A percentile compares a stretch with the other conserved stretches of the same genome.
Conservation (phyloP, 139 green algal genomes). For the Coelastrella sp. region DNA sequence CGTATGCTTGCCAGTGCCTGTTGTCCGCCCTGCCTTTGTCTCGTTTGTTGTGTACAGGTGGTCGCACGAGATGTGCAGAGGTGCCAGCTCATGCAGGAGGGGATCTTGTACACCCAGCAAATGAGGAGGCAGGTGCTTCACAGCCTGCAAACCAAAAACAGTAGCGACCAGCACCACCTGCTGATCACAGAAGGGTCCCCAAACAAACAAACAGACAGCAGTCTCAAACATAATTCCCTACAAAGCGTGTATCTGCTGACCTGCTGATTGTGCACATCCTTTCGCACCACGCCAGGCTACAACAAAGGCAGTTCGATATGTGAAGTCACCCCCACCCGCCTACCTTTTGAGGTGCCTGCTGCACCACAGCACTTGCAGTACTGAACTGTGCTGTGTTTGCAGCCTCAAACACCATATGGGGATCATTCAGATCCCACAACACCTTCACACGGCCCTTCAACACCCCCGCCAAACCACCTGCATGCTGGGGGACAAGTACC, state of each 20-base stretch:
- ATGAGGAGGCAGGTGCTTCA: conserved; percentile 19
- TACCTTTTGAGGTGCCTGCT: conserved; percentile 27
- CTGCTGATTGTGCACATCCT: no score
- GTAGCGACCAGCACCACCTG: no score
- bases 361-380: conserved; percentile 31
- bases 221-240: no score
- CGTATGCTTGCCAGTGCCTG: conserved; percentile 33
- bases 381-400: not conserved
- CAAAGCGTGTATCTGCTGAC: no score
- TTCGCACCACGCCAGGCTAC: no score
- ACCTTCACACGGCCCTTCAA: not conserved
- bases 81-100: conserved; percentile 31
- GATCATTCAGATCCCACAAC: conserved; percentile 49
- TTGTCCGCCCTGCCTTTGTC: not conserved
- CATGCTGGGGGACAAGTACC: not conserved
- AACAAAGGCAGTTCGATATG: no score
- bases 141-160: not conserved
- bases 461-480: not conserved
- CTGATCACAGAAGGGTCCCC: no score
- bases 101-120: conserved; percentile 5
- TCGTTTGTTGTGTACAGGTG: conserved; percentile 14
- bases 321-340: not conserved
- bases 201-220: no score
- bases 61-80: conserved; percentile 35
- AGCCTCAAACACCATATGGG: conserved; percentile 45